A percentile compares a stretch with the other conserved stretches of the same genome.
phyloP scores from a whole-genome alignment of 2,329 filamentous ascomycete genomes.

The Fusarium duplospermum region DNA sequence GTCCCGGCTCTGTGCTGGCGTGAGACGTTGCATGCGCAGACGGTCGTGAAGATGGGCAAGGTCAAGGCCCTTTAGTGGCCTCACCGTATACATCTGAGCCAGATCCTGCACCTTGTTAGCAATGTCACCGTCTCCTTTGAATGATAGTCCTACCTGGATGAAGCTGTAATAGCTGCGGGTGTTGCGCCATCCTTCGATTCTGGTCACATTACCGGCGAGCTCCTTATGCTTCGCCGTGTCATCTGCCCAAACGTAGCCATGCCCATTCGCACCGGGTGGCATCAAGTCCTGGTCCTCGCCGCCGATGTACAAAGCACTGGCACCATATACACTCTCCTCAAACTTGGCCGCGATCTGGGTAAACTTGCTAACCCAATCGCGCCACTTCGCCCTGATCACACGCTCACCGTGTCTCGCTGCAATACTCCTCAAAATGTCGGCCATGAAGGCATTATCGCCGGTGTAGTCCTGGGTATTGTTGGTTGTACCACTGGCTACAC shows the following conservation, averaged over 20 bases:
- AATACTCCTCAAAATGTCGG: constrained; percentile 85
- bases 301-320: constrained; percentile 87
- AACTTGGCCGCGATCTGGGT: constrained; percentile 93
- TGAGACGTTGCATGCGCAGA: constrained; percentile 83
- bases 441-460: constrained; percentile 90
- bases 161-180: constrained; percentile 96
- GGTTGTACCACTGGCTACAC: constrained; percentile 56
- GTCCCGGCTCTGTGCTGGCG: constrained; percentile 79
- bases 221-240: constrained; percentile 84
- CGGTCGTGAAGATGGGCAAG: constrained; percentile 94
- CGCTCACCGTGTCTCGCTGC: constrained; percentile 88
- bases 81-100: constrained; percentile 70
- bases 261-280: constrained; percentile 74
- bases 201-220: constrained; percentile 88
- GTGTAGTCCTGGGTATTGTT: constrained; percentile 74
- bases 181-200: constrained; percentile 97
- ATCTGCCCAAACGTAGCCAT: constrained; percentile 96
- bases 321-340: constrained; percentile 94
- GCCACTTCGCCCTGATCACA: constrained; percentile 91
- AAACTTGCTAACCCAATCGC: constrained; percentile 94
- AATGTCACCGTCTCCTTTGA: neutral
- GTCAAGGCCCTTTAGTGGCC: constrained; percentile 83
- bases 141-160: constrained; percentile 73
- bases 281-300: constrained; percentile 75
- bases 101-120: constrained; percentile 64